These are phyloP conservation scores for Aegilops speltoides DNA, from an alignment of 176 grass and related monocot genomes.

Conservation along the genomic window DNA sequence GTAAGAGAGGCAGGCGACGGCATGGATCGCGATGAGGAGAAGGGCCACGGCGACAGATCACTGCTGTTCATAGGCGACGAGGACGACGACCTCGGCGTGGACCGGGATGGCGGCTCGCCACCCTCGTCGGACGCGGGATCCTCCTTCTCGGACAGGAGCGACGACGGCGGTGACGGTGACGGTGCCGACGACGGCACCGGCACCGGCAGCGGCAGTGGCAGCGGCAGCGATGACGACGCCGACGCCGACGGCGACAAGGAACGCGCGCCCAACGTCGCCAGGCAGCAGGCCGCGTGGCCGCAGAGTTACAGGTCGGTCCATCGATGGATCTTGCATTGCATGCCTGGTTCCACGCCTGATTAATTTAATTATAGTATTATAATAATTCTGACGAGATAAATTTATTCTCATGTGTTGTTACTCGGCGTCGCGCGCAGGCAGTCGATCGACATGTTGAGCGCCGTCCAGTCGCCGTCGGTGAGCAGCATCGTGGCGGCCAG, in stretches of 20 bases:
- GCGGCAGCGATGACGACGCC: background rate
- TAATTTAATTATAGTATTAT: background rate
- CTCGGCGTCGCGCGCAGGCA: conserved; percentile 29
- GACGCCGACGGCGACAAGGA: background rate
- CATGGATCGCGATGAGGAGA: conserved; percentile 64
- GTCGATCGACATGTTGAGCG: conserved; percentile 62
- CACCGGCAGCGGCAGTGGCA: background rate
- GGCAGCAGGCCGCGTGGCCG: conserved; percentile 46
- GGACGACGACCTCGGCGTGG: conserved; percentile 40
- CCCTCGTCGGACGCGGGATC: conserved; percentile 22
- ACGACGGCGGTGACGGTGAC: background rate
- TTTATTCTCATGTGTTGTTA: background rate
- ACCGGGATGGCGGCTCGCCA: conserved; percentile 34
- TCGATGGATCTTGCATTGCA: background rate
- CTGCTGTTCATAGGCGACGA: conserved; percentile 67
- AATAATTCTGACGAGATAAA: background rate
- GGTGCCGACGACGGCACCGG: background rate
- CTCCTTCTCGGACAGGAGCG: conserved; percentile 35
- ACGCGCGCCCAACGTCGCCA: background rate
- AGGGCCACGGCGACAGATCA: conserved; percentile 47
- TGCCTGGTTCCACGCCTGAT: background rate
- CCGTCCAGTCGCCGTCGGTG: conserved; percentile 55
- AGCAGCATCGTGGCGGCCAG: conserved; percentile 46
- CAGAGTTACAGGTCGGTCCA: conserved; percentile 59
- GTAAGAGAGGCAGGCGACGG: background rate